Evolutionary conservation across 2,329 filamentous ascomycete species (phyloP).

Genomic region (Diaporthe sp.): DNA sequence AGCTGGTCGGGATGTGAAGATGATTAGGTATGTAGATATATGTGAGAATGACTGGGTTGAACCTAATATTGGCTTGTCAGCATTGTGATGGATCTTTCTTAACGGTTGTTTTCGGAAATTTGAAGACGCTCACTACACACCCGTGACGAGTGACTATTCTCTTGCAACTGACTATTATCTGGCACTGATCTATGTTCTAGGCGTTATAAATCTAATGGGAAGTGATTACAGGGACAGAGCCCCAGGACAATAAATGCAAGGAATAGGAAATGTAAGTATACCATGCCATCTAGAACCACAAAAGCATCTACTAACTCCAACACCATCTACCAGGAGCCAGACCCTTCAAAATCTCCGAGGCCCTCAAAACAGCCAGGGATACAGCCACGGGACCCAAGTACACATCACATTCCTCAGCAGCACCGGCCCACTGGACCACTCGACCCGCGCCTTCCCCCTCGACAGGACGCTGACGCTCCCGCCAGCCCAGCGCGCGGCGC

Average conservation of each 20-base stretch:
- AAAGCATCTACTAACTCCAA: not conserved
- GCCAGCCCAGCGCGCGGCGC: not conserved
- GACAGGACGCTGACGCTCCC: slow-evolving; percentile 25
- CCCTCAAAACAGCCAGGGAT: slow-evolving; percentile 8
- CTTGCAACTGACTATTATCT: not conserved
- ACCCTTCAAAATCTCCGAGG: too few relatives aligned
- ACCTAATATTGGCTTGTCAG: not conserved
- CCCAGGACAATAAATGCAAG: not conserved
- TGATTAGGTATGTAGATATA: not conserved
- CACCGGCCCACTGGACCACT: not conserved
- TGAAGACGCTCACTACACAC: too few relatives aligned
- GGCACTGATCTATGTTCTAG: not conserved
- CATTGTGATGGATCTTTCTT: not conserved
- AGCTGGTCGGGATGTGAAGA: not conserved
- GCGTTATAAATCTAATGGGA: not conserved
- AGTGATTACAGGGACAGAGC: not conserved
- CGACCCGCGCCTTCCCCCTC: not conserved
- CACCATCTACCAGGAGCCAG: not conserved
- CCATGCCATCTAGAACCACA: not conserved
- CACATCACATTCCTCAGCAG: slow-evolving; percentile 12
- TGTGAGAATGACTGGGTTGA: not conserved
- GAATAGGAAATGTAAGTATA: not conserved
- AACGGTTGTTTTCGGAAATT: not conserved
- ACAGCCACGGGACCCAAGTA: slow-evolving; percentile 8
- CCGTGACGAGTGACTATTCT: not conserved